phyloP scores from a whole-genome alignment of 306 rosid species.

The Abrus precatorius region DNA sequence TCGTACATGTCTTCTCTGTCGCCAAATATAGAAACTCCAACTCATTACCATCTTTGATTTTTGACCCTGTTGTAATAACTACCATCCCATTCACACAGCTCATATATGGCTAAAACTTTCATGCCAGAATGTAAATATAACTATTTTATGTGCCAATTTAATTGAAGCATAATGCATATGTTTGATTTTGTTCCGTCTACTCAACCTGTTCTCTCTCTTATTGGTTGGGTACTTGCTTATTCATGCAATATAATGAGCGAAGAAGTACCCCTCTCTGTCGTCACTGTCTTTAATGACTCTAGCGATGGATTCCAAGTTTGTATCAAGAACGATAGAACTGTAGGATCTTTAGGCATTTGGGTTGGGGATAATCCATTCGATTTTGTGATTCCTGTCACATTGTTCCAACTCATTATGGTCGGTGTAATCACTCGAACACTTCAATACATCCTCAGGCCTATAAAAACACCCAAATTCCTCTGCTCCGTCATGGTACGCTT shows the following conservation, averaged over 20 bases:
- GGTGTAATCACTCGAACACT: constrained; percentile 2
- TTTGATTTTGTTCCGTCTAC: background rate
- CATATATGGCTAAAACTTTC: background rate
- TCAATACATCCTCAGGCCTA: constrained; percentile 53
- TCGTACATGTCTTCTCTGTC: background rate
- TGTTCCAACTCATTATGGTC: constrained; percentile 44
- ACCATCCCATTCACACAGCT: constrained; percentile 20
- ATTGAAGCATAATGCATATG: background rate
- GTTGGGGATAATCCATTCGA: constrained; percentile 58
- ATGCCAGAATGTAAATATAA: constrained; percentile 12
- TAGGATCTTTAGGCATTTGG: constrained; percentile 54
- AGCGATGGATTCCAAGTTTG: background rate
- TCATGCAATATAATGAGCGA: background rate
- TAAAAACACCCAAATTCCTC: constrained; percentile 60
- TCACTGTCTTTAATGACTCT: background rate
- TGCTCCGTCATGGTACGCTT: constrained; percentile 56
- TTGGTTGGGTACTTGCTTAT: background rate
- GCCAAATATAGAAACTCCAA: constrained; percentile 34
- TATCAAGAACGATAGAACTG: constrained; percentile 2
- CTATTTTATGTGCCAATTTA: constrained; percentile 27
- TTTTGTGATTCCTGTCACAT: constrained; percentile 42
- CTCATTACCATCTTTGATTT: background rate
- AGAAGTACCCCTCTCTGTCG: no score
- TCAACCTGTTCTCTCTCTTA: background rate
- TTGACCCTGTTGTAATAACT: background rate